A percentile compares a stretch with the other conserved stretches of the same genome.
Conservation (phyloP, 2,329 filamentous ascomycete species). For the Fusarium verticillioides region DNA sequence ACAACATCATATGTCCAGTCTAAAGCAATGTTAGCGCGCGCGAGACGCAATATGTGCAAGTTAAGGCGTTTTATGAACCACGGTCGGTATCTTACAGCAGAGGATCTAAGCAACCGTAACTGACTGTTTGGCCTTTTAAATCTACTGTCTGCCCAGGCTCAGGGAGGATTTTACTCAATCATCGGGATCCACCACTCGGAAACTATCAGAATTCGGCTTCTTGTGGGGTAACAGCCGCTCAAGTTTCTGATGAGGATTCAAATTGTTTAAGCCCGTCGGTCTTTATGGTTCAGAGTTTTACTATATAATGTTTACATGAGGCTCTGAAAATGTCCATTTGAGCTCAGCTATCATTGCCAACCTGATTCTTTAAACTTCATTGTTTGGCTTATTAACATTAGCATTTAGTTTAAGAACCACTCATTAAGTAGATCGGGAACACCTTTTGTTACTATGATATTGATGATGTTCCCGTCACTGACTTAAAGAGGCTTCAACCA, state of each 20-base stretch:
- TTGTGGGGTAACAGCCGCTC: not conserved
- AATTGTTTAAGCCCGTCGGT: not conserved
- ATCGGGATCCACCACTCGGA: not conserved
- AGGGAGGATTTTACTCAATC: not conserved
- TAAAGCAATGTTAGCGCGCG: too few species aligned
- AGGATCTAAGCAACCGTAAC: not conserved
- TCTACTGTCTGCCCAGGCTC: not conserved
- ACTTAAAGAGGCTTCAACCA: too few species aligned
- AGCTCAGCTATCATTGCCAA: too few species aligned
- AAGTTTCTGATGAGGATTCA: not conserved
- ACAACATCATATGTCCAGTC: not conserved
- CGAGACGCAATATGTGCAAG: too few species aligned
- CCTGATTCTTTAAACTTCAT: too few species aligned
- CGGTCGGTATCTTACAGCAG: not conserved
- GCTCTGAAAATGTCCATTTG: too few species aligned
- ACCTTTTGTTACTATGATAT: too few species aligned
- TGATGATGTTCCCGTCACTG: too few species aligned
- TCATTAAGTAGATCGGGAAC: too few species aligned
- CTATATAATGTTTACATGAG: too few species aligned
- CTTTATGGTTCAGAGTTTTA: not conserved
- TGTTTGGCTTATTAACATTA: too few species aligned
- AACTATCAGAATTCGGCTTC: not conserved
- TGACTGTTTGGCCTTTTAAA: not conserved
- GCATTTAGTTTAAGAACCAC: too few species aligned
- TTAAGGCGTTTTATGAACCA: accelerated